Evolutionary conservation across 2,329 filamentous ascomycete species (phyloP), one percentile per base, ranked within the genome.

Genomic region (Cryphonectria nitschkei): DNA sequence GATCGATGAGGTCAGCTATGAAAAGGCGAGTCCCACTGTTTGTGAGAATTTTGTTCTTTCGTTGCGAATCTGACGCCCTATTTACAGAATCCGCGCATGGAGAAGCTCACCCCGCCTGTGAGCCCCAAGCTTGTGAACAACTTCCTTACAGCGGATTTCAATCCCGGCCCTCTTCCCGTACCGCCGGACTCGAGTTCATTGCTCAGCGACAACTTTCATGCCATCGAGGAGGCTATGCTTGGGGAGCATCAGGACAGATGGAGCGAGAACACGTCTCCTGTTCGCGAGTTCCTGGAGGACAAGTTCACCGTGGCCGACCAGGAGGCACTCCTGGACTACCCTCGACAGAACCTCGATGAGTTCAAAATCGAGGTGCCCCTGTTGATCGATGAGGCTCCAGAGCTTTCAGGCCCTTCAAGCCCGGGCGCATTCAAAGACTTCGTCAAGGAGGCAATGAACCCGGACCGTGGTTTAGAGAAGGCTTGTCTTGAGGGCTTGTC

Each of bases 331-430:
- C 5, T 37, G 62, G 26, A 50, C 19, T 3, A 43, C 11, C 22
- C 32, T 50, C 26, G n/a, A 26, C 19, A 67, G 39, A 26, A 56
- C 52, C 74, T 52, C 56, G 72, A 68, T n/a, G 65, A 73, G 46
- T 37, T 75, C 14, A 76, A 75, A 34, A 19, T 78, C 11, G 75
- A 78, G 4, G 69, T 76, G 13, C 75, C 76, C 1, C 56, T 78
- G 34, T 60, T 78, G 22, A 66, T 72, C 34, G 56, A 66, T 43
- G 65, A 70, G 64, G 65, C 52, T n/a, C 69, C 34, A 16, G 60
- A 32, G 43, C 29, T 37, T 32, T 22, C 8, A 8, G 22, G 2
- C 19, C 37, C 19, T 11, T 26, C 8, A 11, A 41, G 19, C 32
- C 62, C 11, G 52, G 65, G 64, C 22, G 72, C n/a, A 26, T 77